Evolutionary conservation across 441 rosid species (phyloP).

Genomic region (Manihot esculenta): DNA sequence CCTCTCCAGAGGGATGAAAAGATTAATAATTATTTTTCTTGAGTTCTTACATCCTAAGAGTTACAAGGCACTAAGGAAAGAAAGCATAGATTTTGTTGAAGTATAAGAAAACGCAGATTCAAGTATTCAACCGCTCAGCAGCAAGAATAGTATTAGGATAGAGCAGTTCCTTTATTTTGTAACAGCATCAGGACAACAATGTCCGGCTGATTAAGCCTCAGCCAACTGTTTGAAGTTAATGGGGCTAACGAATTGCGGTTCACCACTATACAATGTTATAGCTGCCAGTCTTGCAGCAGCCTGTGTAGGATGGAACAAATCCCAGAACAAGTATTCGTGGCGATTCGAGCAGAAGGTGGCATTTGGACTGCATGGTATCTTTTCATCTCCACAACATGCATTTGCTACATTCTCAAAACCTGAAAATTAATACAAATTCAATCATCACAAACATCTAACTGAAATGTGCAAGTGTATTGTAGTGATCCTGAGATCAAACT

Average conservation of each 20-base stretch:
- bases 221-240: slow-evolving; percentile 48
- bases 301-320: slow-evolving; percentile 46
- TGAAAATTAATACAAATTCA: slow-evolving; percentile 16
- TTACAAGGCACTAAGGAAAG: too few species aligned
- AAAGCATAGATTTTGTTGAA: too few species aligned
- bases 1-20: neutral
- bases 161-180: neutral
- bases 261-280: slow-evolving; percentile 42
- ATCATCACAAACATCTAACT: neutral
- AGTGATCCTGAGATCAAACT: neutral
- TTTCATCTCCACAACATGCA: slow-evolving; percentile 47
- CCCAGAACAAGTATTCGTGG: slow-evolving; percentile 49
- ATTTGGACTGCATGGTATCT: slow-evolving; percentile 22
- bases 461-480: neutral
- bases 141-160: neutral
- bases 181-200: neutral
- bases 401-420: slow-evolving; percentile 39
- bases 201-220: slow-evolving; percentile 24
- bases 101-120: too few species aligned
- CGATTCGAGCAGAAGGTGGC: slow-evolving; percentile 39
- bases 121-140: too few species aligned
- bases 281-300: slow-evolving; percentile 52
- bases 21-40: neutral
- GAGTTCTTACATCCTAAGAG: too few species aligned
- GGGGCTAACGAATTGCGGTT: slow-evolving; percentile 38